Evolutionary conservation across 352 stramenopile species (phyloP).

Genomic region (Pilasporangium apinafurcum): DNA sequence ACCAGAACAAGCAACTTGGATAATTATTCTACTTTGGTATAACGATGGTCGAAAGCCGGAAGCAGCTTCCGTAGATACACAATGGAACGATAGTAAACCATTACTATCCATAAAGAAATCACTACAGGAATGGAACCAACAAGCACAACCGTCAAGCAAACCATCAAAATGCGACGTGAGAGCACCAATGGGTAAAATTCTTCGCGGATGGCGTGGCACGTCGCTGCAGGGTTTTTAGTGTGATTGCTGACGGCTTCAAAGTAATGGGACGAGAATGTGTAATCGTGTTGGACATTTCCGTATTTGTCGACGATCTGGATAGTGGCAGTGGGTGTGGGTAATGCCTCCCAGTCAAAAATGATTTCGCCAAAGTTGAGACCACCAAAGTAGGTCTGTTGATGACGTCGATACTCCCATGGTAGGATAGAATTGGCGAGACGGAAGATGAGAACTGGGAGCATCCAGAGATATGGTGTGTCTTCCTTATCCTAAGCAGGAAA

Average conservation of each 20-base stretch:
- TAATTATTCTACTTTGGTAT: constrained; percentile 4
- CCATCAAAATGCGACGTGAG: constrained; percentile 3
- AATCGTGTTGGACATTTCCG: constrained; percentile 10
- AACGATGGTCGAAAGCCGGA: no score
- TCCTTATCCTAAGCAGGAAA: constrained; percentile 31
- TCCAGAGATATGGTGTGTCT: constrained; percentile 39
- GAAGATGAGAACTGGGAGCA: constrained; percentile 49
- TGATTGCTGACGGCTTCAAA: constrained; percentile 7
- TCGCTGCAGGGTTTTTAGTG: neutral
- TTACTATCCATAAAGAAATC: constrained; percentile 8
- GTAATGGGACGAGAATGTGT: constrained; percentile 17
- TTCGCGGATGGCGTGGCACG: constrained; percentile 19
- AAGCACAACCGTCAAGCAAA: constrained; percentile 5
- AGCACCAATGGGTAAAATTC: constrained; percentile 6
- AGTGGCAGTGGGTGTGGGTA: constrained; percentile 14
- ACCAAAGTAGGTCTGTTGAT: constrained; percentile 62
- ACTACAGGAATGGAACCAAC: constrained; percentile 5
- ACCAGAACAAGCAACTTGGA: neutral
- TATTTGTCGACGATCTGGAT: constrained; percentile 14
- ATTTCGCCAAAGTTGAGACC: constrained; percentile 90
- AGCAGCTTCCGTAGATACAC: no score
- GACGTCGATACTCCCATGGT: constrained; percentile 65
- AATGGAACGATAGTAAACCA: no score
- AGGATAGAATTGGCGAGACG: constrained; percentile 61
- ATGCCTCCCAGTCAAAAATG: constrained; percentile 80